Conservation (phyloP, 768 basidiomycete species). For the Pleurotus tuber-regium region DNA sequence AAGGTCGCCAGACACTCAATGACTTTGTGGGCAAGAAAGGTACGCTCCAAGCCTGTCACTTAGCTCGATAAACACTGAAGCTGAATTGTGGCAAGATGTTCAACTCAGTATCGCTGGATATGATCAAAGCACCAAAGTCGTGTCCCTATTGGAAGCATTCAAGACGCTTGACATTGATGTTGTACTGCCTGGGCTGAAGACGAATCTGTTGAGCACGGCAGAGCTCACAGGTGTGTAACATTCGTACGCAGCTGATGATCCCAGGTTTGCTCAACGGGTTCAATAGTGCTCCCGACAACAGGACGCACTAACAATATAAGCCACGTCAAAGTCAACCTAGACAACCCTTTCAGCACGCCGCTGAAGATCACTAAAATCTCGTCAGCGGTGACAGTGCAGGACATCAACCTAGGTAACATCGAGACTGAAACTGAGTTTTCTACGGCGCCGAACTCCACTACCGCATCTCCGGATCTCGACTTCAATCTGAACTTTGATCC, state of each 20-base stretch:
- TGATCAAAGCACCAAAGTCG: conserved; percentile 54
- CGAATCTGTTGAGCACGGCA: conserved; percentile 53
- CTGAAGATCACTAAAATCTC: conserved; percentile 56
- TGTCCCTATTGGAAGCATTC: conserved; percentile 60
- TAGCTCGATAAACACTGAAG: too few species aligned
- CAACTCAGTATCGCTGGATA: conserved; percentile 56
- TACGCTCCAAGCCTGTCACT: too few species aligned
- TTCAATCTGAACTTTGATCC: conserved; percentile 71
- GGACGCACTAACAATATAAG: conserved; percentile 60
- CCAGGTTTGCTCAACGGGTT: background rate
- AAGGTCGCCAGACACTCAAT: conserved; percentile 60
- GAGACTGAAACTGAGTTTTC: conserved; percentile 48
- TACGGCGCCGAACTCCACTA: conserved; percentile 50
- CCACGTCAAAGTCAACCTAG: conserved; percentile 59
- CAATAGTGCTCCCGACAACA: conserved; percentile 59
- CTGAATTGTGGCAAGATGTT: too few species aligned
- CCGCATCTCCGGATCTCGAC: conserved; percentile 54
- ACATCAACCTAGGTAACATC: conserved; percentile 62
- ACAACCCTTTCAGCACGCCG: conserved; percentile 65
- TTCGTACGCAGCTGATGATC: background rate
- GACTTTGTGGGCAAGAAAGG: conserved; percentile 66
- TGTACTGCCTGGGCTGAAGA: conserved; percentile 58
- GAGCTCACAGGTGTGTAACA: conserved; percentile 44
- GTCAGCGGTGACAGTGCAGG: conserved; percentile 60
- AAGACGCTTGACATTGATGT: conserved; percentile 53